phyloP scores from a whole-genome alignment of 768 basidiomycete genomes.

The Xerocomus potaroensis region DNA sequence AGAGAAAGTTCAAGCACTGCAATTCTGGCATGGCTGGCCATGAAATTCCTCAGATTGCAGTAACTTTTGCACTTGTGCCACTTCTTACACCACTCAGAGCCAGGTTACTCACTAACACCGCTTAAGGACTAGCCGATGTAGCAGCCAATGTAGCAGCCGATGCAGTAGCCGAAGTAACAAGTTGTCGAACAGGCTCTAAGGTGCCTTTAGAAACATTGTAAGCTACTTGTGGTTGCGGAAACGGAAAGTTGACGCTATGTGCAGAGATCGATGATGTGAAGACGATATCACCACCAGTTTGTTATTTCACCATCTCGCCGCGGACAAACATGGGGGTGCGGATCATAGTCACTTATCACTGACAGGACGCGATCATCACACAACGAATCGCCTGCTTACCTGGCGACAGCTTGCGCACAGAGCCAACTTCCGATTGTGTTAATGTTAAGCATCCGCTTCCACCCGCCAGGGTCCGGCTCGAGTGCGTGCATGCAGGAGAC shows the following conservation, averaged over 20 bases:
- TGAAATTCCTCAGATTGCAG: too few species aligned
- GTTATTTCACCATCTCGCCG: slow-evolving; percentile 41
- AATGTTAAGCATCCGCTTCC: slow-evolving; percentile 37
- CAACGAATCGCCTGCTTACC: slow-evolving; percentile 20
- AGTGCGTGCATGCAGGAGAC: slow-evolving; percentile 33
- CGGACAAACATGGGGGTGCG: background rate
- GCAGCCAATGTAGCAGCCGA: too few species aligned
- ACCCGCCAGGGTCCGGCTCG: slow-evolving; percentile 31
- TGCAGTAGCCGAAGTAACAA: too few species aligned
- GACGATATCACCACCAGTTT: slow-evolving; percentile 38
- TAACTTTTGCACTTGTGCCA: too few species aligned
- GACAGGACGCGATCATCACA: background rate
- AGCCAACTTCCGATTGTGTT: slow-evolving; percentile 45
- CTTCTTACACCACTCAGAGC: too few species aligned
- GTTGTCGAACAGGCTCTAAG: too few species aligned
- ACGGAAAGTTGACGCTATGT: slow-evolving; percentile 33
- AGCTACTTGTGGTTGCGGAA: slow-evolving; percentile 38
- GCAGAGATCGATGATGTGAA: slow-evolving; percentile 43
- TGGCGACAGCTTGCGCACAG: slow-evolving; percentile 40
- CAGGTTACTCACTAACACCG: too few species aligned
- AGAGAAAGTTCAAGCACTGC: too few species aligned
- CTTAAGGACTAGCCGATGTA: too few species aligned
- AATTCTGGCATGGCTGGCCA: too few species aligned
- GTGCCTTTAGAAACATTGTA: slow-evolving; percentile 44
- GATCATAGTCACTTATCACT: background rate